A percentile compares a stretch with the other conserved stretches of the same genome.
phyloP scores from a whole-genome alignment of 805 yeast species.

The Pichia californica region DNA sequence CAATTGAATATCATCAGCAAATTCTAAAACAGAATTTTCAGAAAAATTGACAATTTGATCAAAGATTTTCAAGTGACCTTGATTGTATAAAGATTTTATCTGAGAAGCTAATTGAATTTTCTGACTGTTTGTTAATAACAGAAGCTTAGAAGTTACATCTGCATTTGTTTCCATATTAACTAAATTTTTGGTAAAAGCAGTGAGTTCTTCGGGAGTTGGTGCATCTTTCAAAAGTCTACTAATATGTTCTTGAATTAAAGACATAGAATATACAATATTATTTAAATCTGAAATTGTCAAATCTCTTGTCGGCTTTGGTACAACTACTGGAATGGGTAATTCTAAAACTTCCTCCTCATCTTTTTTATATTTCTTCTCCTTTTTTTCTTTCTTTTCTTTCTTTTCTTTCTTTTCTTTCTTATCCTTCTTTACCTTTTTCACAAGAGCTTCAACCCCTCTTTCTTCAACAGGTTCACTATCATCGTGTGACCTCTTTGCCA shows the following conservation, averaged over 20 bases:
- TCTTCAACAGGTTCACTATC: not conserved
- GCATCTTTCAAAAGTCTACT: conserved; percentile 47
- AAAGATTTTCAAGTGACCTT: conserved; percentile 45
- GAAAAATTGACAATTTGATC: conserved; percentile 46
- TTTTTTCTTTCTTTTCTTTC: conserved; percentile 5
- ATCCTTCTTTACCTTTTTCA: not conserved
- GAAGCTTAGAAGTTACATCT: conserved; percentile 34
- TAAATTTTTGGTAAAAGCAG: conserved; percentile 21
- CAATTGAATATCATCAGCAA: conserved; percentile 14
- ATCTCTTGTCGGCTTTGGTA: too few species aligned
- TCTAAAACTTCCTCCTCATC: too few species aligned
- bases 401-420: not conserved
- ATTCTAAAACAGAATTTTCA: conserved; percentile 20
- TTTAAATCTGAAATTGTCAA: conserved; percentile 12
- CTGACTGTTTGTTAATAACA: conserved; percentile 46
- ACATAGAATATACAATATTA: conserved; percentile 45
- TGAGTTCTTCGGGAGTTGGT: conserved; percentile 44
- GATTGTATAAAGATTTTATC: conserved; percentile 46
- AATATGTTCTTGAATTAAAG: conserved; percentile 46
- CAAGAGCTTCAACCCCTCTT: not conserved
- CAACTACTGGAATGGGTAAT: too few species aligned
- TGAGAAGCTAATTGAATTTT: conserved; percentile 55
- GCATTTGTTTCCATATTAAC: conserved; percentile 13
- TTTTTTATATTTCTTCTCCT: conserved; percentile 5
- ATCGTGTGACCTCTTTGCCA: too few species aligned